Evolutionary conservation across 1,284 basidiomycete genomes (phyloP).

Genomic region (Trichosporon inkin): DNA sequence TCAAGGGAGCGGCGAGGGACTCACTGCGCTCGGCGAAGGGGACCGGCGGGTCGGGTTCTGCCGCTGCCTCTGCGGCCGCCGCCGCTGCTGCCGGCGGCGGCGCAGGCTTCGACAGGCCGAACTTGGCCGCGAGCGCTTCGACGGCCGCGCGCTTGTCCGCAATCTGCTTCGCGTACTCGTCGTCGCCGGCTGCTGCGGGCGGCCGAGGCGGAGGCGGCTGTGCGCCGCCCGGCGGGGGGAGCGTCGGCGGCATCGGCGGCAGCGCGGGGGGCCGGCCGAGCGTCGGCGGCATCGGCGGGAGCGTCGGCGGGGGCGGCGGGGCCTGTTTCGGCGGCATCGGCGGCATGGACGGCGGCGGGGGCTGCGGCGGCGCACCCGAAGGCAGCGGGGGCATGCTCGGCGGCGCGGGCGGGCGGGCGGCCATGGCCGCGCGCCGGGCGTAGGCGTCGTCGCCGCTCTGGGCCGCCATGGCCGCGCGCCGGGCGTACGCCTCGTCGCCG

Average conservation of each 20-base stretch:
- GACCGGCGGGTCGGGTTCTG: constrained; percentile 8
- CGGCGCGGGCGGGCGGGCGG: constrained; percentile 9
- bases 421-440: constrained; percentile 22
- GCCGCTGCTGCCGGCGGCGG: neutral
- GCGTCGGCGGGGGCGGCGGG: constrained; percentile 10
- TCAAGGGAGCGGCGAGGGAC: constrained; percentile 10
- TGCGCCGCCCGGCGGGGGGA: neutral
- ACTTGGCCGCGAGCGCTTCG: constrained; percentile 63
- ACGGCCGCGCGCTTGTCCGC: constrained; percentile 65
- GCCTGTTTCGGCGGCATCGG: constrained; percentile 5
- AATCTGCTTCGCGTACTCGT: constrained; percentile 28
- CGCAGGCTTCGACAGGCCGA: constrained; percentile 20
- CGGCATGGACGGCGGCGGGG: constrained; percentile 8
- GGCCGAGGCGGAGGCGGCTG: neutral
- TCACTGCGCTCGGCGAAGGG: constrained; percentile 47
- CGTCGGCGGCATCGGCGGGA: constrained; percentile 2
- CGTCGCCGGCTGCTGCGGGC: neutral
- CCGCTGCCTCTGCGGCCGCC: too few species aligned
- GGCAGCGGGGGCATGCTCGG: constrained; percentile 5
- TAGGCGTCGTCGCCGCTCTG: constrained; percentile 27
- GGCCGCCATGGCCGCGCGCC: constrained; percentile 30
- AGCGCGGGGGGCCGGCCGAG: constrained; percentile 14
- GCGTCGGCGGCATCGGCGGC: constrained; percentile 5
- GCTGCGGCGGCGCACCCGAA: neutral
- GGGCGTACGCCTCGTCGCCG: constrained; percentile 44